Percentiles rank a stretch among this genome's conserved stretches.
Evolutionary conservation across 805 yeast genomes (phyloP).

Genomic region (Candida odintsovae): DNA sequence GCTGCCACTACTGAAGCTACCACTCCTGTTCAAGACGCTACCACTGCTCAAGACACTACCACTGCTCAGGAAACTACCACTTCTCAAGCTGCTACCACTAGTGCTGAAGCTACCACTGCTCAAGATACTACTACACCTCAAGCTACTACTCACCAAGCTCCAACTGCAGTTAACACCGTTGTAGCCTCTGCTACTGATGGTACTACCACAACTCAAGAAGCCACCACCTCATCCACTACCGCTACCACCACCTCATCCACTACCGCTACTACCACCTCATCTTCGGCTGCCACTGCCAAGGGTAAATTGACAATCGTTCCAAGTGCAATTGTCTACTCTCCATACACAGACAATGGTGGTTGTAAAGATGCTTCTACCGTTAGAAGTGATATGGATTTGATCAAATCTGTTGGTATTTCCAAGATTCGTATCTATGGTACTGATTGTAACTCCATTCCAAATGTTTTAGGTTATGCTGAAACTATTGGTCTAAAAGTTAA

Average conservation of each 20-base stretch:
- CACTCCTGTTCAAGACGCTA: slow-evolving; percentile 3
- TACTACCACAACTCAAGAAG: slow-evolving; percentile 19
- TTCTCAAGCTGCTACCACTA: slow-evolving; percentile 9
- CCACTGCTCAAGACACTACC: slow-evolving; percentile 9
- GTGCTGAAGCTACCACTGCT: slow-evolving; percentile 14
- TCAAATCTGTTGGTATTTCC: slow-evolving; percentile 55
- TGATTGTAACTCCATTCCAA: slow-evolving; percentile 68
- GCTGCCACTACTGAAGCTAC: not conserved
- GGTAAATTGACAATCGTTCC: slow-evolving; percentile 34
- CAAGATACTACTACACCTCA: slow-evolving; percentile 12
- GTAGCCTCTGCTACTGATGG: slow-evolving; percentile 29
- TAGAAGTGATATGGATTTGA: slow-evolving; percentile 48
- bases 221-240: slow-evolving; percentile 17
- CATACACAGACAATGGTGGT: slow-evolving; percentile 60
- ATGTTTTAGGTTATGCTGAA: slow-evolving; percentile 56
- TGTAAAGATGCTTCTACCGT: slow-evolving; percentile 62
- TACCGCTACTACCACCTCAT: slow-evolving; percentile 19
- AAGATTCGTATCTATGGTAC: slow-evolving; percentile 78
- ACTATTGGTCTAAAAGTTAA: slow-evolving; percentile 63
- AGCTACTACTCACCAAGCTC: slow-evolving; percentile 23
- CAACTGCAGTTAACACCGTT: slow-evolving; percentile 26
- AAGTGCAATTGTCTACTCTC: slow-evolving; percentile 65
- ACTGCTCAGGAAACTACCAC: not conserved
- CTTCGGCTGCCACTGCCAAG: slow-evolving; percentile 20
- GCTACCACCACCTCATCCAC: slow-evolving; percentile 20